Base-by-base conservation (phyloP, 305 asterid species). In the Salvia sclarea region DNA sequence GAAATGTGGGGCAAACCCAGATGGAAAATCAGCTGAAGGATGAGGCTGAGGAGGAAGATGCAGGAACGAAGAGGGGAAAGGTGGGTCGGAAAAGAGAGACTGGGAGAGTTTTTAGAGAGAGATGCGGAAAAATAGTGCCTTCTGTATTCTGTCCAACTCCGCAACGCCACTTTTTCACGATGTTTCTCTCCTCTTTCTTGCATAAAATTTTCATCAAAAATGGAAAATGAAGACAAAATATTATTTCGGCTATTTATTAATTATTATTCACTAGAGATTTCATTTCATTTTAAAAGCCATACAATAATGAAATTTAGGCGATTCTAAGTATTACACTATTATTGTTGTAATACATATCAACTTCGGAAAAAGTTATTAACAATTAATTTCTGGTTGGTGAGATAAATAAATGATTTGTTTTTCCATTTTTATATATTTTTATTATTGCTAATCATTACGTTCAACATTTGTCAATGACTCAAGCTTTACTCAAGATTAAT, bases 41-140 rank as follows among this genome's bases (percentile, higher is more conserved):
- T 57, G 81, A 75, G 81, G 65, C 74, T 80, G 71, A 74, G 72
- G 78, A 70, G 64, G 62, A 49, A 75, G 78, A 66, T 49, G 68
- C 61, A 13, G 61, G 66, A 45, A 71, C 30, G 72, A 50, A 50
- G 59, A 41, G 21, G 35, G 53, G 50, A 5, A 24, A 43, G 60
- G 57, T 28, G 54, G 73, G 80, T 72, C 75, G 74, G 60, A 52
- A 73, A 75, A 61, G 75, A 75, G 76, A 74, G 80, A 68, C 21
- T 47, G 24, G 30, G 70, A 75, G 79, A 64, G 61, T 28, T 80
- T 68, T 60, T 60, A 40, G 58, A 50, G 76, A 61, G 50, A 68
- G 69, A 47, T 50, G 75, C 75, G 69, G 40, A 7, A 72, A 71
- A 76, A 71, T 71, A 71, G 70, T 50, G 67, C 40, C 11, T 43